Conservation (phyloP, 2,329 filamentous ascomycete genomes). For the Chaetomiaceae sp. region DNA sequence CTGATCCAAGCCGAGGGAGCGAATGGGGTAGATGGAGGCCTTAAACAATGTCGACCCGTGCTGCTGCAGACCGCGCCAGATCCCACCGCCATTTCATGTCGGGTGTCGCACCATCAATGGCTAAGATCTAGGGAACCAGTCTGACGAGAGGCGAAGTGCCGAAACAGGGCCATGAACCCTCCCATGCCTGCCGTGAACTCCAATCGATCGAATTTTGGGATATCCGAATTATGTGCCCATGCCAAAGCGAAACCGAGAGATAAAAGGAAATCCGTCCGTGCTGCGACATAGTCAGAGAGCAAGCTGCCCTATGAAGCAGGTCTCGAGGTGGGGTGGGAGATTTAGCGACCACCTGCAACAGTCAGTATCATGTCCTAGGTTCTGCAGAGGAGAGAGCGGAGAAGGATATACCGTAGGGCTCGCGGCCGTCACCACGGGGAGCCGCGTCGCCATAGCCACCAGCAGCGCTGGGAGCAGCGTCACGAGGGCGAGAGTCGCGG, state of each 20-base stretch:
- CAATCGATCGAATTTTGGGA: conserved; percentile 30
- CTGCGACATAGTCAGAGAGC: conserved; percentile 19
- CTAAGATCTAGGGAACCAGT: conserved; percentile 25
- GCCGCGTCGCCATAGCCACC: conserved; percentile 29
- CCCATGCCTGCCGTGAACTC: conserved; percentile 29
- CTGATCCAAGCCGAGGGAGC: conserved; percentile 22
- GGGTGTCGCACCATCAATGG: conserved; percentile 27
- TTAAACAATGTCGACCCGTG: conserved; percentile 27
- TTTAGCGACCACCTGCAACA: conserved; percentile 23
- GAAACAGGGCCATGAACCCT: conserved; percentile 27
- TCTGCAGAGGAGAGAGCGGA: not conserved
- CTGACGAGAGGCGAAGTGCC: conserved; percentile 24
- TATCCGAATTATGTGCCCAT: conserved; percentile 29
- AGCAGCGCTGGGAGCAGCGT: conserved; percentile 27
- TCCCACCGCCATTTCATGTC: conserved; percentile 25
- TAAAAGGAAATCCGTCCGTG: conserved; percentile 24
- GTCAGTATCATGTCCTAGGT: conserved; percentile 12
- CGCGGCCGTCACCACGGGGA: conserved; percentile 29
- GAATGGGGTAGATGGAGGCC: conserved; percentile 21
- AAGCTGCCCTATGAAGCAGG: conserved; percentile 8
- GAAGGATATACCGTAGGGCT: conserved; percentile 29
- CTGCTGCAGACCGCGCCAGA: conserved; percentile 27
- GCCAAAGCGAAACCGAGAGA: conserved; percentile 24
- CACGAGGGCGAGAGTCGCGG: conserved; percentile 30
- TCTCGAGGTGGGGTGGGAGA: not conserved